These are phyloP conservation scores for Draba incana DNA, from an alignment of 345 rosid species.

Conservation along the genomic window DNA sequence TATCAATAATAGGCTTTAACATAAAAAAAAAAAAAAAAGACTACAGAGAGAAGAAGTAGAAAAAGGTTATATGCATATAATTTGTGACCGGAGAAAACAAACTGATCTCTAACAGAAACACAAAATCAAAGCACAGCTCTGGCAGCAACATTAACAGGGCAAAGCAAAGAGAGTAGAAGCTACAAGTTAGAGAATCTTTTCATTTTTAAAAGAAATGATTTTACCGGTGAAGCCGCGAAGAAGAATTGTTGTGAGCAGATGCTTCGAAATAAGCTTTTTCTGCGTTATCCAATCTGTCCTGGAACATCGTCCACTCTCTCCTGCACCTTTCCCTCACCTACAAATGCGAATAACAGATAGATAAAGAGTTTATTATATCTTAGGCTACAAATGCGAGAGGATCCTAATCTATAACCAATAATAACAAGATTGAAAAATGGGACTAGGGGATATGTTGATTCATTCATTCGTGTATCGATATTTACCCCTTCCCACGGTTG, in stretches of 20 bases:
- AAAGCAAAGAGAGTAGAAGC: not conserved
- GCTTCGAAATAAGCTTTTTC: slow-evolving; percentile 63
- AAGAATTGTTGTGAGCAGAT: slow-evolving; percentile 27
- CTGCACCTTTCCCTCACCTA: slow-evolving; percentile 90
- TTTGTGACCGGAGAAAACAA: not conserved
- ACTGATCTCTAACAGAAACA: not conserved
- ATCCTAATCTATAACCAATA: not conserved
- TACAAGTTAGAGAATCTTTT: not conserved
- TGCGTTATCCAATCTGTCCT: slow-evolving; percentile 59
- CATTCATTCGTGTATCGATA: slow-evolving; percentile 3
- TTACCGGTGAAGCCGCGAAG: slow-evolving; percentile 33
- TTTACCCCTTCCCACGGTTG: slow-evolving; percentile 72
- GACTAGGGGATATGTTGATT: not conserved
- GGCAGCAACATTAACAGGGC: not conserved
- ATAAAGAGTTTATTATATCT: not conserved
- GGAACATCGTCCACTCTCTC: slow-evolving; percentile 84
- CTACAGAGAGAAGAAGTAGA: not conserved
- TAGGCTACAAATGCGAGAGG: too few relatives aligned
- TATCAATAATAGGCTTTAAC: not conserved
- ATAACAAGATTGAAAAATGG: not conserved
- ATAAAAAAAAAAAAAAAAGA: not conserved
- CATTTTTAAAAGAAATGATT: not conserved
- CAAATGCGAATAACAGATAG: not conserved
- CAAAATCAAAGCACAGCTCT: not conserved
- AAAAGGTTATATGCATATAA: not conserved